Percentiles rank a stretch among this genome's conserved stretches.
phyloP scores from a whole-genome alignment of 1,284 basidiomycete species.

The Cutaneotrichosporon cyanovorans region DNA sequence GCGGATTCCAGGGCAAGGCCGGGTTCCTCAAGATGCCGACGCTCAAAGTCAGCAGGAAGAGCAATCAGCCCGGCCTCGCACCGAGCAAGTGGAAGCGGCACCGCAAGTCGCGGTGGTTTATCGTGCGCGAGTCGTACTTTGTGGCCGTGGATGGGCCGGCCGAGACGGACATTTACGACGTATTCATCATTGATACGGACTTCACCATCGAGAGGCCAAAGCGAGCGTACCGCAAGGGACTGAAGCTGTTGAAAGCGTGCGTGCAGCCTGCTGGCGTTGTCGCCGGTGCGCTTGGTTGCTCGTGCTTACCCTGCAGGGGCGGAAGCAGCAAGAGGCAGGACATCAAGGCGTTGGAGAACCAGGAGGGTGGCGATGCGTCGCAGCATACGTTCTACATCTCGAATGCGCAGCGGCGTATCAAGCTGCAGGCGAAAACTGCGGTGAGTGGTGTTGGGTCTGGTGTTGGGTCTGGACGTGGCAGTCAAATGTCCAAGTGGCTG shows the following conservation, averaged over 20 bases:
- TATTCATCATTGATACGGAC: slow-evolving; percentile 85
- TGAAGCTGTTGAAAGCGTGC: slow-evolving; percentile 31
- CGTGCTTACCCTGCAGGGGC: no score
- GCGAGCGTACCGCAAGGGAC: slow-evolving; percentile 40
- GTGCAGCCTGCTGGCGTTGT: background rate
- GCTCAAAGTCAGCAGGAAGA: slow-evolving; percentile 46
- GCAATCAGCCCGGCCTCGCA: slow-evolving; percentile 45
- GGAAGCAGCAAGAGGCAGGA: background rate
- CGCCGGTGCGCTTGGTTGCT: no score
- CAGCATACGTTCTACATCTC: slow-evolving; percentile 90
- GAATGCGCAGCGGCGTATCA: slow-evolving; percentile 83
- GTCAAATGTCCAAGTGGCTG: background rate
- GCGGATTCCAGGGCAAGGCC: slow-evolving; percentile 74
- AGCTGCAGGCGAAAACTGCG: slow-evolving; percentile 82
- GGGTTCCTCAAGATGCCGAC: slow-evolving; percentile 61
- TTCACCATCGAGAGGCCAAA: slow-evolving; percentile 66
- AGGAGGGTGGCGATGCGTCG: slow-evolving; percentile 33
- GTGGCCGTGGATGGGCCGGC: slow-evolving; percentile 82
- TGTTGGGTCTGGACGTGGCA: no score
- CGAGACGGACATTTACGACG: slow-evolving; percentile 76
- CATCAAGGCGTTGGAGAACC: slow-evolving; percentile 20
- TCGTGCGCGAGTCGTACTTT: slow-evolving; percentile 86
- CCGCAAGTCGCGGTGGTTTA: slow-evolving; percentile 80
- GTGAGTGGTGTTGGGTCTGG: no score
- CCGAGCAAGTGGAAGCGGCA: slow-evolving; percentile 56